Base-by-base conservation (phyloP, 257 asterid genomes). In the Fraxinus cuspidata region DNA sequence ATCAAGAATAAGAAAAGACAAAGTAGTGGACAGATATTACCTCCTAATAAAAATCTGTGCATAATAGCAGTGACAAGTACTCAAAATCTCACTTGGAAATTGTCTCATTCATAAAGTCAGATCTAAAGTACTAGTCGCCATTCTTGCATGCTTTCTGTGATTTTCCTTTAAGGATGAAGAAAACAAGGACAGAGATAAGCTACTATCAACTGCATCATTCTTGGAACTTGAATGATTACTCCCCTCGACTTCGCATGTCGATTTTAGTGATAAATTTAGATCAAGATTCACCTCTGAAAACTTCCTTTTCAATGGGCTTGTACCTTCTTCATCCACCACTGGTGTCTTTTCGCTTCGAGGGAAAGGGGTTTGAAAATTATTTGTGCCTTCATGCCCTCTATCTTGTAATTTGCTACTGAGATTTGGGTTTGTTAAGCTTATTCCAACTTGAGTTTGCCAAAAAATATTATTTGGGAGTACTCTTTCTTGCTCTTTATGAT, bases 71-170 rank as follows among this genome's bases (percentile, higher is more conserved):
- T 73, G 84, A 86, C 84, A 83, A 80, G 84, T 89, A 86, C 88
- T 84, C 86, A 90, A 82, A 83, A 93, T 92, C 96, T 92, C 96
- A 94, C 96, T 92, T 85, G 84, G 84, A 76, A 80, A 51, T 85
- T 89, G 90, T 90, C 87, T 80, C 80, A 84, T 86, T 93, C 97
- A 93, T 86, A 93, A 83, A 80, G 94, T 89, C 92, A 93, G 90
- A 90, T 90, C 96, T 80, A 90, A 87, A 76, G 78, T 79, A 84
- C 80, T 84, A 71, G 70, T 56, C 65, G 11, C 88, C 79, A 68
- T 72, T 71, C 83, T 85, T 78, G 76, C 66, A 74, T 75, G 83
- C 80, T 86, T 82, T 65, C 74, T 78, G 35, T 27, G 21, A 64
- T 35, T 74, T 49, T 82, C 86, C 79, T 81, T 83, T 2, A 86